Percentiles rank a stretch among this genome's conserved stretches.
phyloP scores from a whole-genome alignment of 495 filamentous ascomycete species.

The Neurospora sp. region DNA sequence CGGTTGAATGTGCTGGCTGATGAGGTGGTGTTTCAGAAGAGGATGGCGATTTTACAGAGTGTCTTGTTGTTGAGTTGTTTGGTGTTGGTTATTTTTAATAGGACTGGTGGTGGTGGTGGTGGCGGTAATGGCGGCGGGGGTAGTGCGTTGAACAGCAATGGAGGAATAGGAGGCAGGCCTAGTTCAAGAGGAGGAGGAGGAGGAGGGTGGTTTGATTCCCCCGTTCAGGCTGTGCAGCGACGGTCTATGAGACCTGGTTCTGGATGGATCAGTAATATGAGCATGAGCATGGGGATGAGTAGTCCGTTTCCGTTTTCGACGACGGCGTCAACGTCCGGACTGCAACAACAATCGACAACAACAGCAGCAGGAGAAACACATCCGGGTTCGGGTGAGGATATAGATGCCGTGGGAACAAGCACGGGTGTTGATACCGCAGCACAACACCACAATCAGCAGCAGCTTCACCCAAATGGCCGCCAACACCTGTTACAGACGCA shows the following conservation, averaged over 20 bases:
- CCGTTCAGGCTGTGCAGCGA: background rate
- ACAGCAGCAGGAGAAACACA: background rate
- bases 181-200: background rate
- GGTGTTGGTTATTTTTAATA: constrained; percentile 70
- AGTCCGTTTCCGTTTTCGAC: background rate
- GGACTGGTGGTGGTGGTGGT: constrained; percentile 21
- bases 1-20: constrained; percentile 82
- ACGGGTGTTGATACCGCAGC: background rate
- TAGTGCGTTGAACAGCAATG: no score
- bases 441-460: background rate
- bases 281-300: background rate
- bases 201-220: background rate
- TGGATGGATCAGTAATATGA: background rate
- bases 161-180: background rate
- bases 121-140: no score
- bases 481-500: background rate
- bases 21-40: constrained; percentile 91
- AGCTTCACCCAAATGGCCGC: background rate
- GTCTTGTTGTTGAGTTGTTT: constrained; percentile 82
- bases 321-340: background rate
- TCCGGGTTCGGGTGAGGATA: background rate
- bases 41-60: constrained; percentile 83
- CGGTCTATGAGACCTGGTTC: background rate
- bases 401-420: background rate
- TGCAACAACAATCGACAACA: background rate